Evolutionary conservation across 371 early-diverging fungal species (phyloP), one percentile per base, ranked within the genome.

Genomic region (Vittaforma corneae): DNA sequence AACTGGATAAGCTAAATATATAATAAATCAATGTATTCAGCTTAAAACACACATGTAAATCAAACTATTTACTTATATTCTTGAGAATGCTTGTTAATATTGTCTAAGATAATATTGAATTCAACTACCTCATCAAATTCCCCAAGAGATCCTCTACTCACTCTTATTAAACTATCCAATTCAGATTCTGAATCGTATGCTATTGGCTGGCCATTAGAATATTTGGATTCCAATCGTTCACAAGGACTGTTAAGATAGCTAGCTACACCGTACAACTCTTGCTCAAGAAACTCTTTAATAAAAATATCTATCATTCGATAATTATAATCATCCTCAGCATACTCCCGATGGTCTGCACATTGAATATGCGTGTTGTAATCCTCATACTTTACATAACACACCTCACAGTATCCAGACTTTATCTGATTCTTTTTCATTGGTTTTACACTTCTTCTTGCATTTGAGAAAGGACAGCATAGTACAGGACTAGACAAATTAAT

Each of bases 341-440:
- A 65, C n/a, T 55, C 63, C 35, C 54, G 47, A 45, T 79, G 79
- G 33, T 66, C 64, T 20, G 35, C 30, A n/a, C 51, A 51, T 20
- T 42, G 22, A 6, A 77, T 59, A 60, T 79, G 79, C 33, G 50
- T 18, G 5, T 71, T 56, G 46, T 79, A 79, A 44, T 76, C 71
- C 11, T 30, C 46, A 55, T 64, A 79, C 51, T 65, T 72, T 2
- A 32, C 44, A 57, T 70, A 72, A 33, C 79, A 79, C 9, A 79
- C 44, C 51, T 79, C 79, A 52, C 79, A 79, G 28, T 77, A 63
- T 24, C 79, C 76, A 28, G 61, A 24, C 40, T 69, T 72, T 2
- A 51, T 62, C 16, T 2, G 2, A 1, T 46, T 38, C 11, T 50
- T 56, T 46, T 70, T 70, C 1, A 9, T n/a, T 20, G 50, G 22